Conservation (phyloP, 2,329 filamentous ascomycete genomes). For the Colletotrichum sp. region DNA sequence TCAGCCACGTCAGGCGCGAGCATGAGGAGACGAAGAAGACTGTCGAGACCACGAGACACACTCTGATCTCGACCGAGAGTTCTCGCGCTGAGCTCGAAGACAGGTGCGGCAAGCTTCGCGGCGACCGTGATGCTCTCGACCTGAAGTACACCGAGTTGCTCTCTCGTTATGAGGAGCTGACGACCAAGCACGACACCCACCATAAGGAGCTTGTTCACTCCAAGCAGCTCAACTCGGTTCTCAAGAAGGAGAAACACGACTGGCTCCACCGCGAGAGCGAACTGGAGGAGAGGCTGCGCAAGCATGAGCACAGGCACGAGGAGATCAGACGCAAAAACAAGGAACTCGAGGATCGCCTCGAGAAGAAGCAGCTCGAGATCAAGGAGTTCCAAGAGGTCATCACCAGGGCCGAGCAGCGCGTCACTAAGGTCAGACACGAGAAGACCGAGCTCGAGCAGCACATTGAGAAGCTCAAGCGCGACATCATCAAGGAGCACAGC, state of each 20-base stretch:
- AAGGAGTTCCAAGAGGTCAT: constrained; percentile 6
- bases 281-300: not conserved
- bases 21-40: constrained; percentile 10
- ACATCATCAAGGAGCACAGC: not conserved
- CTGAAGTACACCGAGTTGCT: constrained; percentile 1
- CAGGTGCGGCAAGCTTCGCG: not conserved
- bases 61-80: not conserved
- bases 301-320: not conserved
- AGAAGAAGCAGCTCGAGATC: constrained; percentile 7
- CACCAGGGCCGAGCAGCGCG: not conserved
- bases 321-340: constrained; percentile 11
- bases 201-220: constrained; percentile 1
- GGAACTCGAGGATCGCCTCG: not conserved
- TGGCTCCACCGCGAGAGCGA: not conserved
- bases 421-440: not conserved
- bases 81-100: not conserved
- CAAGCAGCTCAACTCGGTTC: not conserved
- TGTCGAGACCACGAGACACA: not conserved
- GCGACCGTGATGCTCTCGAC: not conserved
- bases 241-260: constrained; percentile 8
- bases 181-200: not conserved
- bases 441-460: constrained; percentile 5
- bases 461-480: not conserved
- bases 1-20: not conserved
- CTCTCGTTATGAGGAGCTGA: constrained; percentile 4